Conservation (phyloP, 805 yeast species). For the Saturnispora hagleri region DNA sequence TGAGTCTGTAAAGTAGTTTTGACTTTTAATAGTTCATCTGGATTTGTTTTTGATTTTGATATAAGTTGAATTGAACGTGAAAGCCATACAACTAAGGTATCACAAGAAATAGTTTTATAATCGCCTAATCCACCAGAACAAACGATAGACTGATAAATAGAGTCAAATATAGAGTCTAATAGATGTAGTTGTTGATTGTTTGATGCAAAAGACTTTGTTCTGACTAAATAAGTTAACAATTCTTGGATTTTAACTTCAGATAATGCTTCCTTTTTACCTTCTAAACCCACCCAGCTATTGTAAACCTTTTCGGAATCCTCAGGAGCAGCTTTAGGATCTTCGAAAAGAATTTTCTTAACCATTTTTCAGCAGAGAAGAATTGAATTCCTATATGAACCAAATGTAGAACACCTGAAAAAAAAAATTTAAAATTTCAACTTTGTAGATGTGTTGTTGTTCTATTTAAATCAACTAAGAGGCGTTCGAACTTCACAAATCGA, state of each 20-base stretch:
- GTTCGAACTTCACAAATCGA: not conserved
- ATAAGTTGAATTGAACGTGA: conserved; percentile 41
- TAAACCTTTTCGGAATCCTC: not conserved
- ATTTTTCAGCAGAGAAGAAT: not conserved
- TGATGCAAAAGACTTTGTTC: conserved; percentile 4
- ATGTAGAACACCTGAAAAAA: not conserved
- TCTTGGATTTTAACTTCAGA: not conserved
- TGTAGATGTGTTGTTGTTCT: not conserved
- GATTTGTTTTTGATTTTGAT: conserved; percentile 1
- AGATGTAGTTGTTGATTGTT: conserved; percentile 1
- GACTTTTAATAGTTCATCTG: not conserved
- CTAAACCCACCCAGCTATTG: not conserved
- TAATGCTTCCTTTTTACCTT: not conserved
- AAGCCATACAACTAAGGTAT: conserved; percentile 57
- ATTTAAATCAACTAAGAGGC: not conserved
- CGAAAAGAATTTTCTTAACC: conserved; percentile 2
- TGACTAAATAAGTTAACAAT: conserved; percentile 1
- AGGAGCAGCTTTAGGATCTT: not conserved
- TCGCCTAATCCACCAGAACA: conserved; percentile 28
- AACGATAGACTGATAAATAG: conserved; percentile 27
- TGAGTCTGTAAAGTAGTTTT: conserved; percentile 3
- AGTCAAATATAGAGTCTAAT: conserved; percentile 8
- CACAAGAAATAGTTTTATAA: conserved; percentile 40
- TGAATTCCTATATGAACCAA: not conserved
- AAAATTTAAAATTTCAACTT: no score